Evolutionary conservation across 164 flowering plant genomes (phyloP), one percentile per base, ranked within the genome.

Genomic region (Euptelea pleiosperma): DNA sequence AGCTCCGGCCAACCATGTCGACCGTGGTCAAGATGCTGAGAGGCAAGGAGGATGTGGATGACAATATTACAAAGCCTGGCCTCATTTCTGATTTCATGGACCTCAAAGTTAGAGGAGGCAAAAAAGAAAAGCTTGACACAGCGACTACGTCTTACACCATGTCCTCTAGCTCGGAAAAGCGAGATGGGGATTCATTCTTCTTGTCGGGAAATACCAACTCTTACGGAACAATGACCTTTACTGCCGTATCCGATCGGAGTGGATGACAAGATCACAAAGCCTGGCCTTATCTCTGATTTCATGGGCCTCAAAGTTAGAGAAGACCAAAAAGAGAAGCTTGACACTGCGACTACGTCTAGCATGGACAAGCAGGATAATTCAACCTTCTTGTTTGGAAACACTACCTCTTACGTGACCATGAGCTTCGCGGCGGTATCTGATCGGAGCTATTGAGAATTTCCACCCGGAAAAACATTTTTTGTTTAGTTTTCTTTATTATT

Each of bases 1-100:
- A 82, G 72, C 90, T 81, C 43, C 81, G 98, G 43, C 97, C 98
- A 34, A 65, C 87, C 53, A 92, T 92, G 98, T 82, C 97, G 2
- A 71, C 81, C 3, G 85, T 86, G 12, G 86, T 89, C 42, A 86
- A 75, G 74, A 79, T 92, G 96, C 75, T 92, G 12, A 70, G 64
- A 0, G 91, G 90, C 2, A 65, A 62, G 65, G 58, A 67, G 11
- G 33, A 49, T 4, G 33, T 84, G 6, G 64, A 76, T 6, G 77
- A 71, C 12, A 46, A 44, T 61, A 82, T 92, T 41, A 78, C 87
- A 50, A 83, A 77, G 55, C 98, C 98, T 4, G 98, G 90, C 24
- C 67, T 87, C 36, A 82, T 92, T 26, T 67, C 91, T 1, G 98
- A 92, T 61, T 83, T 92, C 75, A 84, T 84, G 90, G 91, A 87